Conservation (phyloP, 225 moss, liverwort and hornwort species). For the Marchantia polymorpha region DNA sequence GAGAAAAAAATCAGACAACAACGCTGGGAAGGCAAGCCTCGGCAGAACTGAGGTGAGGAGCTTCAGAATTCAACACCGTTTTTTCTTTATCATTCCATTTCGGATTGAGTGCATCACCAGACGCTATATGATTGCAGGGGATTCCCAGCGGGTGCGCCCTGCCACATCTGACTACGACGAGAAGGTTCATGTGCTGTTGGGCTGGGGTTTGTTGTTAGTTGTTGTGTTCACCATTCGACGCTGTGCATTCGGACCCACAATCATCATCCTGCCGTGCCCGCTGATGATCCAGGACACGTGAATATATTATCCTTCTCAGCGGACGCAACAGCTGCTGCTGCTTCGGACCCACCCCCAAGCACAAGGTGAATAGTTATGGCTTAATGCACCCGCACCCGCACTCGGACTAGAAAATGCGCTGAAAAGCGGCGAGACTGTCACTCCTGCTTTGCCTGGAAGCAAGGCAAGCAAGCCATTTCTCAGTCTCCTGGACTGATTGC, state of each 20-base stretch:
- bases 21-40: conserved; percentile 5
- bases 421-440: neutral
- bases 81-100: conserved; percentile 8
- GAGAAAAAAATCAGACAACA: neutral
- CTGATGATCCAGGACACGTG: neutral
- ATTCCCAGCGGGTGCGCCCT: neutral
- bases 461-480: neutral
- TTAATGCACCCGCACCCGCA: neutral
- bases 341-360: conserved; percentile 8
- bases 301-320: conserved; percentile 7
- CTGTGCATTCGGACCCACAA: conserved; percentile 4
- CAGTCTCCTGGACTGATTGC: neutral
- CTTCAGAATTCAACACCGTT: neutral
- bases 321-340: neutral
- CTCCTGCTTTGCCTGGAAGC: neutral
- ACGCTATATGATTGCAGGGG: neutral
- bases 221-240: neutral
- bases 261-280: neutral
- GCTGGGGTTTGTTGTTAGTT: neutral
- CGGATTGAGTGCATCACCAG: neutral
- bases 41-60: neutral
- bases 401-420: neutral
- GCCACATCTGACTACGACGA: neutral
- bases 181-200: neutral
- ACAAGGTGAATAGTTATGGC: neutral